Percentiles rank a stretch among this genome's conserved stretches.
These are phyloP conservation scores for Cynara cardunculus DNA, from an alignment of 129 eudicot species.

Conservation along the genomic window DNA sequence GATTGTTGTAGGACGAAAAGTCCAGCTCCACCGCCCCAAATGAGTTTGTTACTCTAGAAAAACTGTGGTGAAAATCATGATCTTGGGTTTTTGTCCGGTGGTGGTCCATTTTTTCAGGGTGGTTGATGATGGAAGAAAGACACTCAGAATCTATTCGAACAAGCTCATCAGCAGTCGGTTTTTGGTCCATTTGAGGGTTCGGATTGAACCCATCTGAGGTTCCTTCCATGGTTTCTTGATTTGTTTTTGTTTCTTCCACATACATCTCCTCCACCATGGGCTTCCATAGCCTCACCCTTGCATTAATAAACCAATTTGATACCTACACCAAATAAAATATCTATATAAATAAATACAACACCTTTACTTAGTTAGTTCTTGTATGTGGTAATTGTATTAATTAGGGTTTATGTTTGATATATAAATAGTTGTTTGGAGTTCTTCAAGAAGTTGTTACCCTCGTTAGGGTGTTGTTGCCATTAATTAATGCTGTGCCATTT, in stretches of 20 bases:
- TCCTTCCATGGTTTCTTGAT: conserved; percentile 41
- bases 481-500: background rate
- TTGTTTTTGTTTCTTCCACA: conserved; percentile 74
- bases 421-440: background rate
- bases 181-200: conserved; percentile 41
- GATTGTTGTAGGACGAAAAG: conserved; percentile 64
- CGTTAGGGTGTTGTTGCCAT: background rate
- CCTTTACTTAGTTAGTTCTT: background rate
- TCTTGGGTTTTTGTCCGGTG: conserved; percentile 15
- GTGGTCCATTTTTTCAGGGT: conserved; percentile 43
- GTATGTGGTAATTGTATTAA: background rate
- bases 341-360: background rate
- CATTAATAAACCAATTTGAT: conserved; percentile 98
- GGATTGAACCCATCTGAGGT: conserved; percentile 34
- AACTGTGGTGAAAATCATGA: conserved; percentile 29
- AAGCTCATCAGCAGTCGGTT: conserved; percentile 71
- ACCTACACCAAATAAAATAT: conserved; percentile 39
- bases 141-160: conserved; percentile 65
- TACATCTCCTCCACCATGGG: conserved; percentile 99
- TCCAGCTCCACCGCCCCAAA: conserved; percentile 63
- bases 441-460: background rate
- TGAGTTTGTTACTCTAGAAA: conserved; percentile 48
- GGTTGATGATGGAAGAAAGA: conserved; percentile 76
- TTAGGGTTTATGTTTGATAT: conserved; percentile 1
- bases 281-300: conserved; percentile 97